phyloP scores from a whole-genome alignment of 1,284 basidiomycete species.

The Porodaedalea pini region DNA sequence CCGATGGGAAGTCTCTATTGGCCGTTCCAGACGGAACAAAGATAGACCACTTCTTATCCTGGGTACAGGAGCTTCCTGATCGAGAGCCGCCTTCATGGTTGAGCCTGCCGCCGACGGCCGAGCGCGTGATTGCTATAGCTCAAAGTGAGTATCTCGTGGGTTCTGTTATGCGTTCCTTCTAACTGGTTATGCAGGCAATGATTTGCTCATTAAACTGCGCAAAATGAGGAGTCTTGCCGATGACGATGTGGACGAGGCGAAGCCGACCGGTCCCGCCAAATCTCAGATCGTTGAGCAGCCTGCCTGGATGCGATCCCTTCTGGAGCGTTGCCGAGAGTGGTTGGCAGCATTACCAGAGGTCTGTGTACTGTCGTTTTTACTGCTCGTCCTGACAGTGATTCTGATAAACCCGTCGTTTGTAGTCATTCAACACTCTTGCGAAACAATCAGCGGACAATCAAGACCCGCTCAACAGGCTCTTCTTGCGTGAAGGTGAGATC shows the following conservation, averaged over 20 bases:
- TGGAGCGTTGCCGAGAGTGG: slow-evolving; percentile 82
- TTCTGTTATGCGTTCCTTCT: slow-evolving; percentile 19
- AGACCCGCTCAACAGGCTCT: slow-evolving; percentile 85
- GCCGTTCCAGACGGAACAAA: slow-evolving; percentile 86
- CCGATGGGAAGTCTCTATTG: slow-evolving; percentile 56
- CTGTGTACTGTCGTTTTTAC: slow-evolving; percentile 27
- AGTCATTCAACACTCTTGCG: slow-evolving; percentile 62
- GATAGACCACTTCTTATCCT: slow-evolving; percentile 83
- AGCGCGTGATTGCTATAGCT: slow-evolving; percentile 84
- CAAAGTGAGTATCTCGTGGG: slow-evolving; percentile 60
- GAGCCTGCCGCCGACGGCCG: slow-evolving; percentile 85
- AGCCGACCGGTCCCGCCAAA: slow-evolving; percentile 51
- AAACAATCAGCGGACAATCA: slow-evolving; percentile 67
- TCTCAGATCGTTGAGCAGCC: slow-evolving; percentile 71
- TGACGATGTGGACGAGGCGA: slow-evolving; percentile 74
- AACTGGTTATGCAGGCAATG: slow-evolving; percentile 56
- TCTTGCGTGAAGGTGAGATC: slow-evolving; percentile 82
- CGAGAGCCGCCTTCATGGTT: slow-evolving; percentile 92
- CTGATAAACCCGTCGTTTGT: slow-evolving; percentile 18
- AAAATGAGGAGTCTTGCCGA: slow-evolving; percentile 91
- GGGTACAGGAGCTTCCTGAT: slow-evolving; percentile 85
- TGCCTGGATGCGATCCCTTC: slow-evolving; percentile 86
- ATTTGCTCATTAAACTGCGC: slow-evolving; percentile 78
- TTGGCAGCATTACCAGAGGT: slow-evolving; percentile 72
- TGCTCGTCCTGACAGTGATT: background rate